Base-by-base conservation (phyloP, 805 yeast genomes). In the Blastobotrys terrestris region DNA sequence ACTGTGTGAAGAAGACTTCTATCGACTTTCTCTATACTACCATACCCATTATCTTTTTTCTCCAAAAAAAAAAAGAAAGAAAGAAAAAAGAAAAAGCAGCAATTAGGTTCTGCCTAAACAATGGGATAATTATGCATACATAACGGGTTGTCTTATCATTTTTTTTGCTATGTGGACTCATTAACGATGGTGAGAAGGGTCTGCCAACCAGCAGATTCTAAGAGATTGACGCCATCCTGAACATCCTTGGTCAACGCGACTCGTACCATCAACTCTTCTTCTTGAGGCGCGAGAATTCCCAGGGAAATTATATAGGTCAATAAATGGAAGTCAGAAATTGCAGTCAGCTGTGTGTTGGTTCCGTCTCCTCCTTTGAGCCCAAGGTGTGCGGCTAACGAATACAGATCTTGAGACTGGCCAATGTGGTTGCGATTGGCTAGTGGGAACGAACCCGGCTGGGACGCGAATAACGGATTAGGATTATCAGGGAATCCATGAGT, bases 401-500 rank as follows among this genome's bases (percentile, higher is more conserved):
- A 61, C 57, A 85, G 74, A 56, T 85, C 87, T 63, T 88, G 96
- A 1, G 83, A 72, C 18, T 80, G 81, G 1, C 96, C 95, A 62
- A 87, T 66, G 44, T 81, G 82, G 52, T 79, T 86, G 51, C 98
- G 74, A 64, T 91, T 85, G 60, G 87, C 95, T 66, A 91, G 79
- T 1, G 94, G 83, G 71, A 88, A 91, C 20, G 47, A 18, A 15
- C 57, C 55, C 1, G 58, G 50, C 2, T 64, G 59, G 0, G 75
- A 62, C 6, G 67, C 67, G 67, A 87, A 85, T 55, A 72, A 58
- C 1, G 87, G 83, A 3, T 58, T 63, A 0, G 83, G 63, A 0
- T 74, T 72, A 56, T 82, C 79, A 1, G 96, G 96, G 77, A 94
- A 92, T 2, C 98, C 97, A 67, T 94, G 98, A 3, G 95, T 84